Base-by-base conservation (phyloP, 768 basidiomycete species). In the Auricularia heimuer region DNA sequence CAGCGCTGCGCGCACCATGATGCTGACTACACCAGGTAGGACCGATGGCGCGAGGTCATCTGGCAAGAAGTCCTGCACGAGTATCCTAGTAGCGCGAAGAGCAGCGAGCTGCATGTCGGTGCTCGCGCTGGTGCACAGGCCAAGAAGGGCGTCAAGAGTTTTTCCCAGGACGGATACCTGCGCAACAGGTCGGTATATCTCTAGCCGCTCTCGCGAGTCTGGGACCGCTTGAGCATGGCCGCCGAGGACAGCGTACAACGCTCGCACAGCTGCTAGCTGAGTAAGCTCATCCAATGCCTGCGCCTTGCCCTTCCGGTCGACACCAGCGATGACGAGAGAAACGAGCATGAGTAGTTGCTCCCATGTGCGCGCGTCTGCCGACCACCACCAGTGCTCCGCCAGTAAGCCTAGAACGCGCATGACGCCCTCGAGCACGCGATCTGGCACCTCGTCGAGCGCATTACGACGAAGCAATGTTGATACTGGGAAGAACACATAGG, bases 401-500 rank as follows among this genome's bases (percentile, higher is more conserved):
- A 98, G 78, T 1, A 82, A 69, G 2, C 77, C 72, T 36, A 96
- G 76, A 12, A 83, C 76, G 33, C 78, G 69, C 65, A 97, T 78
- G 24, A 94, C 74, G 64, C 82, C 84, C 75, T 97, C 92, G 60
- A 96, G 77, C 36, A 94, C 76, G 69, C 87, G 87, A 70, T 94
- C 88, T 7, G 92, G 89, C 60, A 96, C 87, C 14, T 82, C 77
- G 4, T 81, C 71, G 2, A 86, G 81, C 16, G 82, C 70, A 72
- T 94, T 92, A 37, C 90, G 86, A 61, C 89, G 86, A 42, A 98
- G 81, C 62, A 97, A 84, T 35, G 86, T 84, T 2, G 93, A 93
- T 47, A 98, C 74, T 3, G 96, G 96, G 69, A 93, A 89, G 75
- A 95, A 91, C 35, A 86, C 78, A 73, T 98, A 98, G 56, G 89